A percentile compares a stretch with the other conserved stretches of the same genome.
These are phyloP conservation scores for Heimioporus sp. DNA, from an alignment of 768 basidiomycete genomes.

Conservation along the genomic window DNA sequence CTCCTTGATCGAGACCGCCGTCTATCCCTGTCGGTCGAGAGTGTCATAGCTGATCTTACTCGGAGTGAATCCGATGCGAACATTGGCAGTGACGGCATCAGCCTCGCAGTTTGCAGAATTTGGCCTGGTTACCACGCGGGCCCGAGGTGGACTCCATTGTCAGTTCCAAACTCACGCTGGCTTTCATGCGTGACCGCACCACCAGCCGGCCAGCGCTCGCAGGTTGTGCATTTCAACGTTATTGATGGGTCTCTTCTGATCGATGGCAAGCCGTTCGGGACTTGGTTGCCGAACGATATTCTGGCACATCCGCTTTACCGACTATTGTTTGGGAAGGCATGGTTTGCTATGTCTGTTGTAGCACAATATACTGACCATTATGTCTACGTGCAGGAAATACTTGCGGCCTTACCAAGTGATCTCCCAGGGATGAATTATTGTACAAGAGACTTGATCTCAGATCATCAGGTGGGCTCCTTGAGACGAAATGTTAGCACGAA, in stretches of 20 bases:
- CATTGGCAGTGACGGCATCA: conserved; percentile 19
- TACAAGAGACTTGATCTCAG: conserved; percentile 6
- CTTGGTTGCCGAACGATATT: conserved; percentile 32
- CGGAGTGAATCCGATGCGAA: not conserved
- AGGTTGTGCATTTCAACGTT: conserved; percentile 42
- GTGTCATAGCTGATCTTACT: conserved; percentile 11
- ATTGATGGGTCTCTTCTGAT: conserved; percentile 41
- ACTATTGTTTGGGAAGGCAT: too few relatives aligned
- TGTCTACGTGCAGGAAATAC: too few relatives aligned
- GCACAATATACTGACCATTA: too few relatives aligned
- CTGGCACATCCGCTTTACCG: not conserved
- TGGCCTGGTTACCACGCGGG: conserved; percentile 32
- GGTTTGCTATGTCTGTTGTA: too few relatives aligned
- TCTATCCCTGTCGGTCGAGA: conserved; percentile 30
- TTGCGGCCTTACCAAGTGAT: too few relatives aligned
- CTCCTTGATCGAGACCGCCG: conserved; percentile 33
- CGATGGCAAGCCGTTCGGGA: conserved; percentile 37
- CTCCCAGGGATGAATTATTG: too few relatives aligned
- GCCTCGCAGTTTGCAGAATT: conserved; percentile 28
- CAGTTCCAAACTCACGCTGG: conserved; percentile 29
- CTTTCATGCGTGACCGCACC: conserved; percentile 22
- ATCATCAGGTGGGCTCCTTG: not conserved
- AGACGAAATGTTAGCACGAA: not conserved
- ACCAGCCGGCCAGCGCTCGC: conserved; percentile 11
- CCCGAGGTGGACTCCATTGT: conserved; percentile 22